These are phyloP conservation scores for Aspergillus unguis DNA, from an alignment of 2,329 filamentous ascomycete species.

Conservation along the genomic window DNA sequence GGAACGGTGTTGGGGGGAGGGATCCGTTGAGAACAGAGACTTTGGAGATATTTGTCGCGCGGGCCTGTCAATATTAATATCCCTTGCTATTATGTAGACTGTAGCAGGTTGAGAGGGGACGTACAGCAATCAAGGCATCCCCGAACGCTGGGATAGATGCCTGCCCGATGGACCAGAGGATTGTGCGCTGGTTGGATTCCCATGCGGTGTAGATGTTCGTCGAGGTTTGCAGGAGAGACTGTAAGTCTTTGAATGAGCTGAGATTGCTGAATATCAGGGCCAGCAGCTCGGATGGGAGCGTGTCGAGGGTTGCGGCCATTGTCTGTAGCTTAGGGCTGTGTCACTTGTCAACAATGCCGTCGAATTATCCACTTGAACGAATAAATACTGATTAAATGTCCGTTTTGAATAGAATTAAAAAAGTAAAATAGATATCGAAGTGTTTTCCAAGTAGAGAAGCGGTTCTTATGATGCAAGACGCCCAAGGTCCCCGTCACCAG, in stretches of 20 bases:
- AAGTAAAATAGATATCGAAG: no score
- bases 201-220: not conserved
- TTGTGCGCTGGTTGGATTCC: not conserved
- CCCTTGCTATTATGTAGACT: no score
- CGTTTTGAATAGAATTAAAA: no score
- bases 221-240: not conserved
- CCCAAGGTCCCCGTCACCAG: constrained; percentile 3
- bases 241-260: not conserved
- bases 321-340: not conserved
- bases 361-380: no score
- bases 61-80: not conserved
- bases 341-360: no score
- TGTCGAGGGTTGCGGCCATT: not conserved
- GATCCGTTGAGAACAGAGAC: not conserved
- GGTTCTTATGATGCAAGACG: no score
- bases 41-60: constrained; percentile 3
- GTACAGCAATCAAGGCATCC: constrained; percentile 8
- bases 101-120: not conserved
- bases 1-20: constrained; percentile 9
- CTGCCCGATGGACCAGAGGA: constrained; percentile 8
- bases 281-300: constrained; percentile 3
- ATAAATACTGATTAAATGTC: no score
- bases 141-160: not conserved
- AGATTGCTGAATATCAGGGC: constrained; percentile 1
- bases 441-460: no score